Conservation (phyloP, 1,284 basidiomycete species). For the Naganishia albida region DNA sequence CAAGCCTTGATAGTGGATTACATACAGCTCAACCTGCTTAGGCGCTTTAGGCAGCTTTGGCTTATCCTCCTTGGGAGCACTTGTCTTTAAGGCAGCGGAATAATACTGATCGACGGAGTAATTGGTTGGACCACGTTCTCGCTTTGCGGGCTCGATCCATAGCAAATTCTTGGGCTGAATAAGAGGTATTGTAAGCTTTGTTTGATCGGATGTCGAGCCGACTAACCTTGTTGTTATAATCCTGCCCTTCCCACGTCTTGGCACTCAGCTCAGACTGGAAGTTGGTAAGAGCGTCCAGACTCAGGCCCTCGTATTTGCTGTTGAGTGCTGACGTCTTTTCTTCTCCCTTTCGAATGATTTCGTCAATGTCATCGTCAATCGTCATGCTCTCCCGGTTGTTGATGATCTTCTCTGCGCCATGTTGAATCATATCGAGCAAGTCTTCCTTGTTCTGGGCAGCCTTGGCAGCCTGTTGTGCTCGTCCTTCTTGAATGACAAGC, state of each 20-base stretch:
- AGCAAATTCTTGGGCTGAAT: conserved; percentile 15
- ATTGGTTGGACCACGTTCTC: conserved; percentile 85
- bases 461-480: conserved; percentile 59
- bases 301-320: conserved; percentile 88
- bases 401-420: conserved; percentile 97
- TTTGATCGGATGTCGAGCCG: no score
- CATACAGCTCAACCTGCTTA: conserved; percentile 80
- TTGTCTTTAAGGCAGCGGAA: conserved; percentile 83
- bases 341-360: conserved; percentile 88
- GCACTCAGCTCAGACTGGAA: conserved; percentile 88
- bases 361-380: conserved; percentile 91
- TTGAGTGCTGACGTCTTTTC: conserved; percentile 85
- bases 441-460: conserved; percentile 85
- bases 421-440: conserved; percentile 95
- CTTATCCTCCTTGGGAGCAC: conserved; percentile 68
- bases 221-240: conserved; percentile 74
- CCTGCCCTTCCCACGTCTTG: conserved; percentile 95
- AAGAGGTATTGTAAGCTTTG: background rate
- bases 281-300: conserved; percentile 92
- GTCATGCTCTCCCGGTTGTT: conserved; percentile 67
- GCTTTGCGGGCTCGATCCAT: conserved; percentile 88
- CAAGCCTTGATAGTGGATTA: conserved; percentile 32
- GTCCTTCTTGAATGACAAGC: conserved; percentile 95
- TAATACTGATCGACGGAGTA: conserved; percentile 94
- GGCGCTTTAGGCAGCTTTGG: conserved; percentile 84